phyloP scores from a whole-genome alignment of 352 stramenopile species.

The Phytopythium ostracodes region DNA sequence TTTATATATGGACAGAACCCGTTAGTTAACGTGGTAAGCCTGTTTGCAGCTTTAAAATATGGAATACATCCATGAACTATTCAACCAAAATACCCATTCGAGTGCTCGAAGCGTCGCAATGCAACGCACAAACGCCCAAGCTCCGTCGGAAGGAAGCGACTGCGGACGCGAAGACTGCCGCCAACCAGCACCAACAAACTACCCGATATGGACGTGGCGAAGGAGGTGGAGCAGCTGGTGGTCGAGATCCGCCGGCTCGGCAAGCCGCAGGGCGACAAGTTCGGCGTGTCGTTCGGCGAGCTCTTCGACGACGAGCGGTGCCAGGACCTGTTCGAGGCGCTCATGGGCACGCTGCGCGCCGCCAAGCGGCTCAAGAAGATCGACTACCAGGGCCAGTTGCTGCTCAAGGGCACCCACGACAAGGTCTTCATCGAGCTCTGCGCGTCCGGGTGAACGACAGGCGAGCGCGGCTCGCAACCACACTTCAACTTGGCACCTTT shows the following conservation, averaged over 20 bases:
- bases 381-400: conserved; percentile 72
- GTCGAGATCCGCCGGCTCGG: conserved; percentile 66
- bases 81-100: background rate
- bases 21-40: too few relatives aligned
- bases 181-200: background rate
- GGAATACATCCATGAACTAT: background rate
- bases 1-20: background rate
- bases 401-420: conserved; percentile 82
- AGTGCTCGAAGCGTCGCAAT: conserved; percentile 13
- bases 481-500: conserved; percentile 5
- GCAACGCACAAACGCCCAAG: too few relatives aligned
- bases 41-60: conserved; percentile 3
- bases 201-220: conserved; percentile 53
- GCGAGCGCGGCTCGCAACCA: background rate
- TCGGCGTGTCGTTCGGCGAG: conserved; percentile 69
- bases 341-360: conserved; percentile 81
- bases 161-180: background rate
- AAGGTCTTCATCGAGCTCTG: conserved; percentile 73
- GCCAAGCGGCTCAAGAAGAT: conserved; percentile 76
- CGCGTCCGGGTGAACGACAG: conserved; percentile 13
- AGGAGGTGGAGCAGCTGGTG: conserved; percentile 68
- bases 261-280: conserved; percentile 37
- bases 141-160: background rate
- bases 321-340: conserved; percentile 71
- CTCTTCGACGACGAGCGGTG: conserved; percentile 84